Percentiles rank a stretch among this genome's conserved stretches.
Conservation (phyloP, 192 early-diverging fungal species). For the Podila horticola region DNA sequence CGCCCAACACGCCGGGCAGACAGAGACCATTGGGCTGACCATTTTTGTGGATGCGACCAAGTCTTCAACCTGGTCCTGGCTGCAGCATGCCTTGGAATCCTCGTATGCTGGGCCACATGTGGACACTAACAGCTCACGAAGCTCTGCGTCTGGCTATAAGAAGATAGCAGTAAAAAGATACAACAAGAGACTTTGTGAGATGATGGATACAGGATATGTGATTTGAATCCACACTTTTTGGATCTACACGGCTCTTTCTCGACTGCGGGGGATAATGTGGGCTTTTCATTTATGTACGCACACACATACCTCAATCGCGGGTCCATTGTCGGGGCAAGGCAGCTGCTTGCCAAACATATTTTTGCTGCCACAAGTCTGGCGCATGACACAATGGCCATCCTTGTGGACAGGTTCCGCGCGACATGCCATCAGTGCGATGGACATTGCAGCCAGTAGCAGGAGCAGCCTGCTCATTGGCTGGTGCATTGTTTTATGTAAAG, state of each 20-base stretch:
- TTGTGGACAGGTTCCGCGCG: constrained; percentile 44
- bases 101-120: constrained; percentile 63
- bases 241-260: not conserved
- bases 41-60: constrained; percentile 59
- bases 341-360: constrained; percentile 54
- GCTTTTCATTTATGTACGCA: not conserved
- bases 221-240: not conserved
- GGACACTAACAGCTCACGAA: constrained; percentile 57
- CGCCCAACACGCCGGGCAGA: constrained; percentile 75
- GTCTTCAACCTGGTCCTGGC: constrained; percentile 59
- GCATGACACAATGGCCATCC: constrained; percentile 69
- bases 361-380: constrained; percentile 64
- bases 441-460: not conserved
- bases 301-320: constrained; percentile 52
- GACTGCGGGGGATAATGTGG: too few relatives aligned
- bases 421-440: not conserved
- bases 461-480: not conserved
- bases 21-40: constrained; percentile 62
- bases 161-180: not conserved
- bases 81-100: constrained; percentile 64
- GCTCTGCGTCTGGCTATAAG: constrained; percentile 47
- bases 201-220: not conserved
- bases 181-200: not conserved
- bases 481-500: not conserved
- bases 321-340: constrained; percentile 62